Percentiles rank a stretch among this genome's conserved stretches.
phyloP scores from a whole-genome alignment of 129 eudicot genomes.

The Ambrosia artemisiifolia region DNA sequence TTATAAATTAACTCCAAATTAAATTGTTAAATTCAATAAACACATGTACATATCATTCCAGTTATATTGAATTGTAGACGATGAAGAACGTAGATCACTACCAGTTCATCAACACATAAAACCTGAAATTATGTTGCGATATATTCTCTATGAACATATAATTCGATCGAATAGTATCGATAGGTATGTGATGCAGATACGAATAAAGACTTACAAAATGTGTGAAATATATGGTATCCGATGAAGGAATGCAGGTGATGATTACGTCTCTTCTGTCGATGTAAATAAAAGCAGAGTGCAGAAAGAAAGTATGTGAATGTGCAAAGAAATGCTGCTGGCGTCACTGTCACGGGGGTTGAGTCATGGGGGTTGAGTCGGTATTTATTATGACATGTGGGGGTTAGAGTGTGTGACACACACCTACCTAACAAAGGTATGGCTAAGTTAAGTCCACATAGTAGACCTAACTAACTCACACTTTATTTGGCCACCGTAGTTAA shows the following conservation, averaged over 20 bases:
- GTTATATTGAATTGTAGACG: background rate
- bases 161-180: background rate
- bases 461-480: too few species aligned
- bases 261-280: constrained; percentile 3
- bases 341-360: constrained; percentile 10
- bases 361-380: background rate
- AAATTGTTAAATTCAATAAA: background rate
- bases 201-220: constrained; percentile 20
- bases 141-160: too few species aligned
- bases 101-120: too few species aligned
- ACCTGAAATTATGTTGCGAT: too few species aligned
- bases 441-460: too few species aligned
- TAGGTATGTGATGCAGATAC: background rate
- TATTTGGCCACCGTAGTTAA: too few species aligned
- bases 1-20: background rate
- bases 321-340: background rate
- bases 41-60: background rate
- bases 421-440: background rate
- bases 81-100: background rate
- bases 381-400: constrained; percentile 1
- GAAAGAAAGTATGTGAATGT: background rate
- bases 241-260: background rate
- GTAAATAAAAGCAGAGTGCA: background rate
- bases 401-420: background rate
- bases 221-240: background rate